Evolutionary conservation across 208 protist genomes (phyloP), one percentile per base, ranked within the genome.

Genomic region (Naegleria gruberi): DNA sequence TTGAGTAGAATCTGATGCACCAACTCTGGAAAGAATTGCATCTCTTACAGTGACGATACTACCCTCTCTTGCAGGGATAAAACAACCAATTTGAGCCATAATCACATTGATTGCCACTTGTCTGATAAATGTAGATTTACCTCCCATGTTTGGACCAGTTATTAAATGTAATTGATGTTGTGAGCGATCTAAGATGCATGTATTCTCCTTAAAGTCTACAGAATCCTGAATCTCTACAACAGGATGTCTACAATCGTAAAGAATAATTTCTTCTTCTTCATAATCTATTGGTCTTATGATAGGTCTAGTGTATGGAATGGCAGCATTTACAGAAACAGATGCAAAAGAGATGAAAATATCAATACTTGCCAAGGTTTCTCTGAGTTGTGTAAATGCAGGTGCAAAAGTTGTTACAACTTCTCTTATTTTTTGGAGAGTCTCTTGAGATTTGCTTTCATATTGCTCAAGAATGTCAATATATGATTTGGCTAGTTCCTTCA

Each of bases 61-160:
- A 23, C 96, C 97, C 19, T 93, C 91, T 55, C 97, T 94, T 26
- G 97, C 98, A 19, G 99, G 99, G 30, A 99, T 98, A 94, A 98
- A 99, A 92, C 96, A 99, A 42, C 99, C 99, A 34, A 99, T 98
- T 92, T 99, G 99, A 19, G 99, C 98, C 92, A 99, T 95, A 23
- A 99, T 94, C 23, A 98, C 95, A 30, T 96, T 96, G 43, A 99
- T 93, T 81, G 97, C 99, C 19, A 98, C 95, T 92, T 97, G 97
- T 90, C 96, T 94, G 93, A 99, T 99, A 94, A 97, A 99, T 0
- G 99, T 99, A 0, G 97, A 99, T 93, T 99, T 99, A 77, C 99
- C 99, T 19, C 89, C 89, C 91, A 90, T 89, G 82, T 92, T 57
- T 0, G 42, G 87, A 8, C 97, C 97, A 7, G 97, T 98, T 65